Base-by-base conservation (phyloP, 2,329 filamentous ascomycete genomes). In the Huntiella moniliformis region DNA sequence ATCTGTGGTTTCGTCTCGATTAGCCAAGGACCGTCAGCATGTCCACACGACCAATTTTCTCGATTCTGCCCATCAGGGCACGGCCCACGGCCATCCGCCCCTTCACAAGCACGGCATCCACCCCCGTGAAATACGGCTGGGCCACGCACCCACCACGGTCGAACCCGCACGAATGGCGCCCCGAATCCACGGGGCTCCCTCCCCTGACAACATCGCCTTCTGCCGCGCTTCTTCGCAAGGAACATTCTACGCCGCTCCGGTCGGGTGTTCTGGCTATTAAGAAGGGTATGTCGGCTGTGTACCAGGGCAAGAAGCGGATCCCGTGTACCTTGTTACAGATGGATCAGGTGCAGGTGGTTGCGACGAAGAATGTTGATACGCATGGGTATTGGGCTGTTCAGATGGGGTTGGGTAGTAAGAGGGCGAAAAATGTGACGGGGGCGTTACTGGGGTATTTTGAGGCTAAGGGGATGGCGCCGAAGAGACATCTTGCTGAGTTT, bases 341-440 rank as follows among this genome's bases (percentile, higher is more conserved):
- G 55, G 91, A 98, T 62, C 73, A 84, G 55, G 86, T 92, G 51
- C 82, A 96, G 64, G 86, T 95, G 6, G 68, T 95, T 35, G 78
- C 80, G 49, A 79, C 83, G 64, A 95, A 94, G 71, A 91, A 84
- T 52, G 67, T 77, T 32, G 67, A 77, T 52, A 67, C 71, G 57
- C 78, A 96, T 61, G 91, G 91, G 15, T 98, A 98, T 66, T 95
- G 75, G 70, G 91, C 88, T 12, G 86, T 96, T 11, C 87, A 95
- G 64, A 66, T 98, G 38, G 91, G 91, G 15, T 67, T 74, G 41
- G 91, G 91, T 3, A 73, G 73, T 59, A 81, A 79, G 59, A 73
- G 79, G 50, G 65, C 81, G 17, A 69, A 67, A 51, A 94, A 92
- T 59, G 74, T 91, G 37, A 79, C 79, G n/a, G 74, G 82, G 56